A percentile compares a stretch with the other conserved stretches of the same genome.
phyloP scores from a whole-genome alignment of 2,329 filamentous ascomycete genomes.

The Aureobasidium subglaciale region DNA sequence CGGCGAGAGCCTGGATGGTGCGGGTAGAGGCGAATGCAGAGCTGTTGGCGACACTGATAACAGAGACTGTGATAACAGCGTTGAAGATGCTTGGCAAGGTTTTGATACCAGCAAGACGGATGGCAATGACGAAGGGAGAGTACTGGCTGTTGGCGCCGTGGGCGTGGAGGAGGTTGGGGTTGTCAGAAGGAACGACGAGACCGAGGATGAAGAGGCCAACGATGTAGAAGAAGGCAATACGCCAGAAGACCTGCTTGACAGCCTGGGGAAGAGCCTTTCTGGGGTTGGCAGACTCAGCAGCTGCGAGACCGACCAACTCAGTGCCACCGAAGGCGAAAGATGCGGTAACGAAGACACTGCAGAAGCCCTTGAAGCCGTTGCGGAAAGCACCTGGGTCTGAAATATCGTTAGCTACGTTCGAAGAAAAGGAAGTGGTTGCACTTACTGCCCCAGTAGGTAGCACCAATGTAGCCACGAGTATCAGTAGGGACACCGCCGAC shows the following conservation, averaged over 20 bases:
- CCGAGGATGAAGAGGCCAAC: slow-evolving; percentile 21
- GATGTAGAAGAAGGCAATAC: slow-evolving; percentile 22
- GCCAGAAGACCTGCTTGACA: slow-evolving; percentile 22
- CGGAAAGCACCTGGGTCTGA: slow-evolving; percentile 33
- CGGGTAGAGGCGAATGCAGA: slow-evolving; percentile 50
- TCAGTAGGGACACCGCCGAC: slow-evolving; percentile 51
- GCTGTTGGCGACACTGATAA: slow-evolving; percentile 51
- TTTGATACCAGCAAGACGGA: slow-evolving; percentile 50
- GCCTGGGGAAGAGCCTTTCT: slow-evolving; percentile 31
- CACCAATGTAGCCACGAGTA: slow-evolving; percentile 52
- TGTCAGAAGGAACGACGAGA: slow-evolving; percentile 20
- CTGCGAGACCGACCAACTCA: slow-evolving; percentile 46
- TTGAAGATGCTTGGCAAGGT: slow-evolving; percentile 58
- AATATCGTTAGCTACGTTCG: too few relatives aligned
- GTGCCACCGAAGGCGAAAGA: slow-evolving; percentile 58
- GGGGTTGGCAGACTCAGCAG: slow-evolving; percentile 43
- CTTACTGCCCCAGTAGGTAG: slow-evolving; percentile 45
- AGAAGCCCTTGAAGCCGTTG: slow-evolving; percentile 58
- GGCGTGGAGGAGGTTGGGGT: slow-evolving; percentile 27
- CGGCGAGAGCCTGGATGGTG: slow-evolving; percentile 42
- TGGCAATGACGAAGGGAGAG: slow-evolving; percentile 60
- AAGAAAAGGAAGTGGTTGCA: too few relatives aligned
- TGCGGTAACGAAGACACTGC: slow-evolving; percentile 57
- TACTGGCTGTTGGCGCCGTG: slow-evolving; percentile 33
- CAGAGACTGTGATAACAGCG: slow-evolving; percentile 53